A percentile compares a stretch with the other conserved stretches of the same genome.
Conservation (phyloP, 2,329 filamentous ascomycete genomes). For the Xylaria hypoxylon region DNA sequence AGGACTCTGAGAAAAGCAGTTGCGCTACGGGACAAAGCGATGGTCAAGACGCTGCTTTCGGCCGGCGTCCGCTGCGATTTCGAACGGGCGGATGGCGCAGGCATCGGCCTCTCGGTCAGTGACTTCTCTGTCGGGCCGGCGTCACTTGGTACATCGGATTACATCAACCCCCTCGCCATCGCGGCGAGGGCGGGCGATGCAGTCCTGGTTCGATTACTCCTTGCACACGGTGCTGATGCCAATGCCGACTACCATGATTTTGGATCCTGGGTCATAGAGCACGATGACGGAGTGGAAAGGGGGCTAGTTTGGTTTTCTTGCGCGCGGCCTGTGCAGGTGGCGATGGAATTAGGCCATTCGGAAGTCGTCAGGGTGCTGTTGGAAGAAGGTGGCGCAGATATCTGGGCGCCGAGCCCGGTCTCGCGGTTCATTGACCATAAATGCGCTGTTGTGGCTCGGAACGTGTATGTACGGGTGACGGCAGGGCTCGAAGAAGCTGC, state of each 20-base stretch:
- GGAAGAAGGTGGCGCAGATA: conserved; percentile 4
- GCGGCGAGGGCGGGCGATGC: conserved; percentile 9
- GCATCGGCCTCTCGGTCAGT: too few species aligned
- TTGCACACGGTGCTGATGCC: conserved; percentile 7
- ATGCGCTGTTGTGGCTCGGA: too few species aligned
- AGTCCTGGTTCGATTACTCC: background rate
- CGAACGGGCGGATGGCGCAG: background rate
- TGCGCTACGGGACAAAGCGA: background rate
- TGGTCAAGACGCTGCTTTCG: background rate
- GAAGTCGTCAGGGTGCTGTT: background rate
- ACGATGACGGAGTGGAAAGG: too few species aligned
- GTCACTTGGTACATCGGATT: too few species aligned
- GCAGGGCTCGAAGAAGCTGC: too few species aligned
- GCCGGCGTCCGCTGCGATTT: conserved; percentile 7
- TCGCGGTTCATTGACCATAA: background rate
- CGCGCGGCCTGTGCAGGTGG: conserved; percentile 9
- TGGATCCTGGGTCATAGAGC: background rate
- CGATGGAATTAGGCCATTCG: background rate
- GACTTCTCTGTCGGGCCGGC: too few species aligned
- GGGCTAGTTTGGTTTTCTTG: background rate
- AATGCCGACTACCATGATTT: conserved; percentile 2
- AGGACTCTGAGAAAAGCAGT: background rate
- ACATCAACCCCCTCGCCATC: conserved; percentile 1
- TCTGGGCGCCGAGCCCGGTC: background rate
- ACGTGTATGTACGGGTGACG: too few species aligned